Base-by-base conservation (phyloP, 2,329 filamentous ascomycete genomes). In the Dactylellina cionopaga region DNA sequence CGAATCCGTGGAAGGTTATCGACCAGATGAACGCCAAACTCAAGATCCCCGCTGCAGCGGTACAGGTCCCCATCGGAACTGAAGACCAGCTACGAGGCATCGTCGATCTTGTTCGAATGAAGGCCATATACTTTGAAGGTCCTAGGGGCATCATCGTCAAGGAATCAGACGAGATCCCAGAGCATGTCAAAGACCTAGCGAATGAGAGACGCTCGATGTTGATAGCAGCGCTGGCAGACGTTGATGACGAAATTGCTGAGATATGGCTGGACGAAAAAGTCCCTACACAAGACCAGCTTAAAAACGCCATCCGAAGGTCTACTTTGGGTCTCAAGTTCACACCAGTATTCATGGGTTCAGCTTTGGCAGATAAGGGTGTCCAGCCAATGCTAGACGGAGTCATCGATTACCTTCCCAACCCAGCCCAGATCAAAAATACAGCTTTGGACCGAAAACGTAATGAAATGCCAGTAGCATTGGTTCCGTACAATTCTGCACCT, bases 11-110 rank as follows among this genome's bases (percentile, higher is more conserved):
- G 88, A 97, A 96, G 83, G 93, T 92, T 6, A 89, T 99, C 65
- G 94, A 99, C 39, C 93, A 97, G 83, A 98, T 99, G 85, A 97
- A 96, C 83, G 87, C 89, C 78, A 99, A 99, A 83, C 87, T 99
- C 74, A 93, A 93, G 83, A 90, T 98, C 58, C 89, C 91, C 29
- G 95, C 95, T 31, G 95, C 95, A 10, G 95, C 95, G 15, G 86
- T 99, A 43, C 95, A 99, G 82, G 88, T 99, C 22, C 95, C 95
- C 7, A 97, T 99, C 77, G 95, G 95, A 69, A 84, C 88, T 24
- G 95, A 99, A 81, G 92, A 97, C 80, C 89, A 90, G 75, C 97
- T 97, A 80, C 86, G 92, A 80, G 95, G 95, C 75, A 92, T 99
- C 2, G 89, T 99, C 17, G 95, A 99, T 81, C 81, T 99, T 75